Evolutionary conservation across 768 basidiomycete genomes (phyloP).

Genomic region (Termitomyces heimii): DNA sequence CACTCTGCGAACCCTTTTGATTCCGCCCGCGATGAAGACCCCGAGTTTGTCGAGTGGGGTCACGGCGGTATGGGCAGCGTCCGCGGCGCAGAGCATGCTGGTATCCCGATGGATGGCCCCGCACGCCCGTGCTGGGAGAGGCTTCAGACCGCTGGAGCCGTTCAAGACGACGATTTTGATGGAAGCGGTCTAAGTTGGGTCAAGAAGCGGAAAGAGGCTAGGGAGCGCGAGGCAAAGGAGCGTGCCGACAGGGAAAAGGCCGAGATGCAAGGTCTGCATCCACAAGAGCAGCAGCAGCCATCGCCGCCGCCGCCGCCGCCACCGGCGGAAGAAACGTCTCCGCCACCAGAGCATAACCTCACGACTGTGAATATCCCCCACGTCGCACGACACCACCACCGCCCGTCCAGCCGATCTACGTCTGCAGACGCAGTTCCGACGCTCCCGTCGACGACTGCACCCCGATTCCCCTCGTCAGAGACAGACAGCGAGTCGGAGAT

Average conservation of each 20-base stretch:
- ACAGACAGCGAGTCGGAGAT: conserved; percentile 8
- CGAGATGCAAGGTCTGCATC: too few species aligned
- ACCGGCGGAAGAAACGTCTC: background rate
- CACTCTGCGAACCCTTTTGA: conserved; percentile 53
- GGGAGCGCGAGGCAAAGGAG: conserved; percentile 34
- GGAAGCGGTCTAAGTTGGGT: conserved; percentile 89
- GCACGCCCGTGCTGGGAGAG: conserved; percentile 28
- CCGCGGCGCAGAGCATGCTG: conserved; percentile 24
- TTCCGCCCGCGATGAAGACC: conserved; percentile 59
- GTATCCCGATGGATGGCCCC: conserved; percentile 17
- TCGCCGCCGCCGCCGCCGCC: background rate
- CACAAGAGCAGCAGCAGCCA: background rate
- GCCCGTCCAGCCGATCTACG: background rate
- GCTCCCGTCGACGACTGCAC: background rate
- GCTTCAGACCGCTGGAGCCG: conserved; percentile 21
- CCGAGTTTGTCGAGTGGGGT: conserved; percentile 91
- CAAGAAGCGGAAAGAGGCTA: conserved; percentile 43
- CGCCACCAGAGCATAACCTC: conserved; percentile 13
- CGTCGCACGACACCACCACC: too few species aligned
- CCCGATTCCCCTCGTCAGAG: background rate
- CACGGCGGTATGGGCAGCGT: conserved; percentile 80
- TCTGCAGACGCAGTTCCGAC: background rate
- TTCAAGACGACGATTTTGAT: conserved; percentile 58
- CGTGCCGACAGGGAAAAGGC: conserved; percentile 22
- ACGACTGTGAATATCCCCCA: conserved; percentile 11